Evolutionary conservation across 805 yeast genomes (phyloP).

Genomic region (Lachancea nothofagi): DNA sequence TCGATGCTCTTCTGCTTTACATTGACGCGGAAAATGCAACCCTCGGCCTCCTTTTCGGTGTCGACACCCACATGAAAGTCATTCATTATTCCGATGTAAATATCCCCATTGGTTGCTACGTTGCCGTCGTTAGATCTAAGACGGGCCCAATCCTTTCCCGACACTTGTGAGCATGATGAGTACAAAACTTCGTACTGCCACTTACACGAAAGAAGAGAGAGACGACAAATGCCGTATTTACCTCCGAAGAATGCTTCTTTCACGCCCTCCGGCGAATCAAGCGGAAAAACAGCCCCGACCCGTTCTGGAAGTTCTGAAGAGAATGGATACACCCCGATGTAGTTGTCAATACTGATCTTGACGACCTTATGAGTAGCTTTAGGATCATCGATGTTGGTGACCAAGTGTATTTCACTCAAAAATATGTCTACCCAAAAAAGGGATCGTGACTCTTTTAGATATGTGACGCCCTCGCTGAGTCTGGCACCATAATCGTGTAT

Average conservation of each 20-base stretch:
- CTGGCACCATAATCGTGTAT: slow-evolving; percentile 27
- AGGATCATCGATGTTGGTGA: slow-evolving; percentile 19
- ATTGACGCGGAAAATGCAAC: slow-evolving; percentile 45
- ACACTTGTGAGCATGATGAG: slow-evolving; percentile 29
- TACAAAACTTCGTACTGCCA: slow-evolving; percentile 39
- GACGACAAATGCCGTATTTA: slow-evolving; percentile 57
- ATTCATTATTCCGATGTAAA: slow-evolving; percentile 79
- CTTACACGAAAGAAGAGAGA: slow-evolving; percentile 38
- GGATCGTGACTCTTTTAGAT: slow-evolving; percentile 50
- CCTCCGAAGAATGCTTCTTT: slow-evolving; percentile 56
- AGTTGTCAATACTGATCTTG: slow-evolving; percentile 34
- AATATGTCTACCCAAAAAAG: slow-evolving; percentile 41
- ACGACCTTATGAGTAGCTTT: slow-evolving; percentile 25
- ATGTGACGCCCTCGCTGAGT: slow-evolving; percentile 63
- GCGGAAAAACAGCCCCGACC: slow-evolving; percentile 70
- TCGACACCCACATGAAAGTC: slow-evolving; percentile 39
- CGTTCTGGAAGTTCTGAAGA: slow-evolving; percentile 31
- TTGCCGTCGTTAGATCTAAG: slow-evolving; percentile 79
- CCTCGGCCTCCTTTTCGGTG: slow-evolving; percentile 40
- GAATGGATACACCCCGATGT: slow-evolving; percentile 30
- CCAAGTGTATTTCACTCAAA: slow-evolving; percentile 34
- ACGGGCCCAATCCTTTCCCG: slow-evolving; percentile 24
- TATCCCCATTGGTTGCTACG: slow-evolving; percentile 63
- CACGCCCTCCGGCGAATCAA: slow-evolving; percentile 35
- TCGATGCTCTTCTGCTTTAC: slow-evolving; percentile 27